Base-by-base conservation (phyloP, 306 rosid species). In the Sophora flavescens region DNA sequence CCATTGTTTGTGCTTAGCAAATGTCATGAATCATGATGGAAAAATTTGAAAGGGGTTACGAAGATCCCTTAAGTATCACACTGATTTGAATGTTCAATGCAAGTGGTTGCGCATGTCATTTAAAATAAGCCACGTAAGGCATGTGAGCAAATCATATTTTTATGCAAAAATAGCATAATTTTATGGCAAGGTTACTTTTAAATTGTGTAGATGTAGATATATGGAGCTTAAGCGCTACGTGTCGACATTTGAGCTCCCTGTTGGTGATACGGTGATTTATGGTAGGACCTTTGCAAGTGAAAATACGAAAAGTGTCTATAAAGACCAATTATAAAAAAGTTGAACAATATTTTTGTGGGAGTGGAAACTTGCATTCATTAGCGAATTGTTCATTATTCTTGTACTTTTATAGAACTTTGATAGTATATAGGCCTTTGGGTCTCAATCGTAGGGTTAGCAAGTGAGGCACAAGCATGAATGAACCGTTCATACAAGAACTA, bases 51-150 rank as follows among this genome's bases (percentile, higher is more conserved):
- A 10, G 59, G 1, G 12, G 10, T 30, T 50, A 50, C 18, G 1
- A 50, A 32, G 17, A 70, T 70, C 22, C 16, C 18, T 16, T 16
- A 11, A 41, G 8, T 8, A 41, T 70, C 63, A 41, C 9, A 8
- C 12, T 41, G 22, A 0, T 70, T 70, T 70, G 64, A 70, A 38
- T 17, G 64, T 53, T 70, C 64, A 53, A 36, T 70, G 76, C 52
- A 70, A 35, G 76, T 70, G 75, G 44, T 16, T 35, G 63, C 7
- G 16, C 32, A 17, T 18, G 17, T 35, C 63, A 51, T 2, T 51
- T 6, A 51, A 16, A 3, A 3, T 0, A 3, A 35, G 16, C 7
- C 63, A 57, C 36, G 5, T 52, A 6, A 52, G 16, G 26, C 28
- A 6, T 2, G 58, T 8, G 28, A 52, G 2, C 10, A 10, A 26